phyloP scores from a whole-genome alignment of 2,329 filamentous ascomycete species.

The Curvularia lunata region DNA sequence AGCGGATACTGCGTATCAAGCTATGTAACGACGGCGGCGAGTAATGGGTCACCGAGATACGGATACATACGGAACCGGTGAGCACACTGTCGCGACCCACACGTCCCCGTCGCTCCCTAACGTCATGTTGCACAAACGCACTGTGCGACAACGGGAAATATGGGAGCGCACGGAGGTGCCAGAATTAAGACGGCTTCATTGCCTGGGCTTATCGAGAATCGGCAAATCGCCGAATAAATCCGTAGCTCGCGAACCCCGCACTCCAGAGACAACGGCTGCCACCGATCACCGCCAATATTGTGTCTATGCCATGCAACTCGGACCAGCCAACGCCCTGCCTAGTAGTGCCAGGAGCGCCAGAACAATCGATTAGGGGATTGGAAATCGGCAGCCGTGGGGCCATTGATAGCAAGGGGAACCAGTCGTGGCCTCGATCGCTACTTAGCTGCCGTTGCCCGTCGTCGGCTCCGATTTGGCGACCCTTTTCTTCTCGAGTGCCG shows the following conservation, averaged over 20 bases:
- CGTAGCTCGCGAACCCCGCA: slow-evolving; percentile 8
- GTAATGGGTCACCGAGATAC: neutral
- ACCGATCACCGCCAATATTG: slow-evolving; percentile 7
- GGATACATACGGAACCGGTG: neutral
- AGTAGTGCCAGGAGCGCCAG: neutral
- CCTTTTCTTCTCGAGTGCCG: slow-evolving; percentile 4
- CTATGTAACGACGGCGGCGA: neutral
- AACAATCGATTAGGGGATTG: neutral
- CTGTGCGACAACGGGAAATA: neutral
- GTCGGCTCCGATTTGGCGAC: slow-evolving; percentile 14
- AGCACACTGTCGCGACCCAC: neutral
- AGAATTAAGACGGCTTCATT: neutral
- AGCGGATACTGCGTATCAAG: neutral
- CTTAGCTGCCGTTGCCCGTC: slow-evolving; percentile 3
- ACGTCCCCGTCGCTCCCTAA: neutral
- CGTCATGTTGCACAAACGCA: neutral
- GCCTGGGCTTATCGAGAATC: neutral
- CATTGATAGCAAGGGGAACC: slow-evolving; percentile 5
- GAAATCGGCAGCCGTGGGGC: neutral
- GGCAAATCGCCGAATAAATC: neutral
- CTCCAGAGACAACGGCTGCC: neutral
- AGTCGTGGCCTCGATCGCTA: neutral
- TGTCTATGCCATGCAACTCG: neutral
- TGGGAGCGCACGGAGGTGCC: slow-evolving; percentile 1
- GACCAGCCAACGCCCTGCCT: neutral